Conservation (phyloP, 495 filamentous ascomycete genomes). For the Sabuloglossum arenarium region DNA sequence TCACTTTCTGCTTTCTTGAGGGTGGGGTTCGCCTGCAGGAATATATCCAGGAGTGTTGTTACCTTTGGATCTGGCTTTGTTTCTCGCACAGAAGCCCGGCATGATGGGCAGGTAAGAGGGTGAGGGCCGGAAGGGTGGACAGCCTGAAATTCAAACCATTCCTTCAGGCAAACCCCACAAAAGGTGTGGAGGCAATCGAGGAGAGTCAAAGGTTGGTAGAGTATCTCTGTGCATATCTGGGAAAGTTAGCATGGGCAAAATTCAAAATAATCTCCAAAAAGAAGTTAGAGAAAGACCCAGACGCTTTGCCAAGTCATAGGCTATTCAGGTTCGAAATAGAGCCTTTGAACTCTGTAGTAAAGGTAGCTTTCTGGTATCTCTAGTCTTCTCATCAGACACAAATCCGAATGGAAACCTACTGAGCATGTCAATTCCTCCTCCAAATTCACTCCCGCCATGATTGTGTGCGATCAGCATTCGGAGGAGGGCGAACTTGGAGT, state of each 20-base stretch:
- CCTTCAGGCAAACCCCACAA: slow-evolving; percentile 82
- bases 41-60: slow-evolving; percentile 66
- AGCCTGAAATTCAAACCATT: slow-evolving; percentile 62
- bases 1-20: slow-evolving; percentile 43
- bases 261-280: background rate
- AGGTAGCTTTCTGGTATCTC: background rate
- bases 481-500: background rate
- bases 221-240: slow-evolving; percentile 89
- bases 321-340: background rate
- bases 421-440: slow-evolving; percentile 8
- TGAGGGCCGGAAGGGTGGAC: slow-evolving; percentile 30
- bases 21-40: slow-evolving; percentile 51
- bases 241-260: background rate
- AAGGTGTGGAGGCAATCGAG: slow-evolving; percentile 96
- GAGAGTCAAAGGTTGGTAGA: slow-evolving; percentile 86
- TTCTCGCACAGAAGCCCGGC: slow-evolving; percentile 63
- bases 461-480: background rate
- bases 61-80: slow-evolving; percentile 71
- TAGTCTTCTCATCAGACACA: background rate
- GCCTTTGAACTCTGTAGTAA: no score
- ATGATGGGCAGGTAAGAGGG: slow-evolving; percentile 77
- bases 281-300: background rate
- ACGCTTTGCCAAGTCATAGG: background rate
- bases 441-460: slow-evolving; percentile 4
- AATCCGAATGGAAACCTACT: background rate